These are phyloP conservation scores for Neckera pumila DNA, from an alignment of 225 moss, liverwort and hornwort species.

Conservation along the genomic window DNA sequence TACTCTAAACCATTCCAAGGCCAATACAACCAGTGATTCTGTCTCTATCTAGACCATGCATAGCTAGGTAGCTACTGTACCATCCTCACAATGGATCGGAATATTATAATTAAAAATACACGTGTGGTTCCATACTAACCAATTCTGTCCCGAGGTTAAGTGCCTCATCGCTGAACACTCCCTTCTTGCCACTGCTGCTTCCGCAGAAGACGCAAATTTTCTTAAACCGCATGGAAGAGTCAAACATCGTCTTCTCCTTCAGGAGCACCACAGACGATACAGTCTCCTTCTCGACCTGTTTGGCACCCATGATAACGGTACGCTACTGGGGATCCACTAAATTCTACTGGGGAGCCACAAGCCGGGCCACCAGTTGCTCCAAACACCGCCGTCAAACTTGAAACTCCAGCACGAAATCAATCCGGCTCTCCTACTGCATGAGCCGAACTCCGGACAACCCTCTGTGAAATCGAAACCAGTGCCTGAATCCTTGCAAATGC, in stretches of 20 bases:
- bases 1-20: too few relatives aligned
- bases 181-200: conserved; percentile 42
- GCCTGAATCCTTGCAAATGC: background rate
- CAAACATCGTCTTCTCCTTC: background rate
- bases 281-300: conserved; percentile 18
- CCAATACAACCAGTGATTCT: too few relatives aligned
- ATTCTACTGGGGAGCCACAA: background rate
- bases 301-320: conserved; percentile 6
- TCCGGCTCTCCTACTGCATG: background rate
- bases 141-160: conserved; percentile 29
- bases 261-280: background rate
- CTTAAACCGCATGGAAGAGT: conserved; percentile 22
- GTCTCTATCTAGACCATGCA: too few relatives aligned
- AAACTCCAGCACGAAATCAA: background rate
- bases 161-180: conserved; percentile 28
- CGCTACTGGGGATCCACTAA: background rate
- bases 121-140: background rate
- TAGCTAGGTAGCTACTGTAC: background rate
- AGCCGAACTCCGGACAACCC: background rate
- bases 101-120: background rate
- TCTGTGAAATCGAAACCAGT: background rate
- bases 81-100: background rate
- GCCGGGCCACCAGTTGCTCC: background rate
- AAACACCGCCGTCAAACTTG: too few relatives aligned
- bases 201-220: conserved; percentile 46